Evolutionary conservation across 2,329 filamentous ascomycete species (phyloP).

Genomic region (Conoideocrella luteorostrata): DNA sequence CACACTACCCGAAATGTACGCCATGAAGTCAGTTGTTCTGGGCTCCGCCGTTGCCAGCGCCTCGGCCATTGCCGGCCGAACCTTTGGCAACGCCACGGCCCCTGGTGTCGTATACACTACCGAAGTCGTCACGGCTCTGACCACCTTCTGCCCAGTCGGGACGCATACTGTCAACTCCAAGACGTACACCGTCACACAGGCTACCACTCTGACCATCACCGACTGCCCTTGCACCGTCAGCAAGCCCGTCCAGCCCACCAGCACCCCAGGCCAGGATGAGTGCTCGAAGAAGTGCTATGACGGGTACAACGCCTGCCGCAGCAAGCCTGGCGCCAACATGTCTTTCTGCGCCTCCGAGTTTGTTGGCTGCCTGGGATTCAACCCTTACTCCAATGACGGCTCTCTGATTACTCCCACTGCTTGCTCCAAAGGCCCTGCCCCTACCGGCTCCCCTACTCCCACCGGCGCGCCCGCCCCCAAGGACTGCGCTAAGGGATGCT

Average conservation of each 20-base stretch:
- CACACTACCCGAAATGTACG: constrained; percentile 1
- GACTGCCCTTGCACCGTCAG: constrained; percentile 55
- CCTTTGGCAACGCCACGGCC: neutral
- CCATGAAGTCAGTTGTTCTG: constrained; percentile 1
- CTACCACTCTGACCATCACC: constrained; percentile 38
- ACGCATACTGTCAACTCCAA: constrained; percentile 49
- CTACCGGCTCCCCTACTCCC: neutral
- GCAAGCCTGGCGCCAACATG: constrained; percentile 16
- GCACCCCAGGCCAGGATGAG: no score
- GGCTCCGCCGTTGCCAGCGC: constrained; percentile 4
- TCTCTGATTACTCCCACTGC: constrained; percentile 13
- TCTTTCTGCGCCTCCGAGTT: constrained; percentile 18
- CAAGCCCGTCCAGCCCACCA: constrained; percentile 28
- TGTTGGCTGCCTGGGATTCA: constrained; percentile 19
- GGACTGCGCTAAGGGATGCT: constrained; percentile 16
- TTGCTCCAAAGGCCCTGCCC: constrained; percentile 7
- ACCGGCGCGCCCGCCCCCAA: neutral
- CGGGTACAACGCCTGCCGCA: constrained; percentile 15
- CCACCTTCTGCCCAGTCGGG: constrained; percentile 63
- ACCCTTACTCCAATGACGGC: constrained; percentile 15
- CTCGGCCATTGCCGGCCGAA: neutral
- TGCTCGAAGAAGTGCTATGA: constrained; percentile 16
- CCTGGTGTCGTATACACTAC: constrained; percentile 48
- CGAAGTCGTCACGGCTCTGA: constrained; percentile 55
- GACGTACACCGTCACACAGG: constrained; percentile 59